A percentile compares a stretch with the other conserved stretches of the same genome.
phyloP scores from a whole-genome alignment of 177 flowering plant genomes.

The Vitis hybrid region DNA sequence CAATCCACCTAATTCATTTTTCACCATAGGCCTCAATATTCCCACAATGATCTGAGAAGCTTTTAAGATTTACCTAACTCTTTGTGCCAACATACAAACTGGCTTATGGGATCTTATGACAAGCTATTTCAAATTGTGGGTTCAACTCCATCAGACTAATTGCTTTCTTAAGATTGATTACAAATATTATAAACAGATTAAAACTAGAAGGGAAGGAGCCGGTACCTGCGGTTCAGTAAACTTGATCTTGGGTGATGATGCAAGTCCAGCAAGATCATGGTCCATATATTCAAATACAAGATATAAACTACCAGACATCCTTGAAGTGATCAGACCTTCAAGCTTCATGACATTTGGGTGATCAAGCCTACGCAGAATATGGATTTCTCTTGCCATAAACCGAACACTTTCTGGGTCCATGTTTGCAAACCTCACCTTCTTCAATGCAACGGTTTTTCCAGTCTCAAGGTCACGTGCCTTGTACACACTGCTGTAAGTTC shows the following conservation, averaged over 20 bases:
- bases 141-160: neutral
- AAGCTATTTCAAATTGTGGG: neutral
- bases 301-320: conserved; percentile 47
- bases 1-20: too few species aligned
- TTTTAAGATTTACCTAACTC: too few species aligned
- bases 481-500: conserved; percentile 59
- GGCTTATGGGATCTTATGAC: neutral
- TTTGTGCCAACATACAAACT: too few species aligned
- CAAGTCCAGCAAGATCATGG: conserved; percentile 61
- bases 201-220: neutral
- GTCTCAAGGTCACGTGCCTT: conserved; percentile 59
- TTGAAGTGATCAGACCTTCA: conserved; percentile 51
- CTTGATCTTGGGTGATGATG: conserved; percentile 38
- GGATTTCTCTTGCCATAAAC: conserved; percentile 65
- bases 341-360: conserved; percentile 61
- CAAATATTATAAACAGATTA: neutral
- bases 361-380: conserved; percentile 50
- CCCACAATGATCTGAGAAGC: too few species aligned
- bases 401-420: conserved; percentile 67
- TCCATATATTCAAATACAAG: conserved; percentile 62
- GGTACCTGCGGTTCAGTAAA: conserved; percentile 53
- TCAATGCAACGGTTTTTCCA: conserved; percentile 53
- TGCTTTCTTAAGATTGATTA: neutral
- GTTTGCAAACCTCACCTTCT: conserved; percentile 59
- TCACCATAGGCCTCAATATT: too few species aligned